Base-by-base conservation (phyloP, 495 filamentous ascomycete species). In the Cercophora newfieldiana region DNA sequence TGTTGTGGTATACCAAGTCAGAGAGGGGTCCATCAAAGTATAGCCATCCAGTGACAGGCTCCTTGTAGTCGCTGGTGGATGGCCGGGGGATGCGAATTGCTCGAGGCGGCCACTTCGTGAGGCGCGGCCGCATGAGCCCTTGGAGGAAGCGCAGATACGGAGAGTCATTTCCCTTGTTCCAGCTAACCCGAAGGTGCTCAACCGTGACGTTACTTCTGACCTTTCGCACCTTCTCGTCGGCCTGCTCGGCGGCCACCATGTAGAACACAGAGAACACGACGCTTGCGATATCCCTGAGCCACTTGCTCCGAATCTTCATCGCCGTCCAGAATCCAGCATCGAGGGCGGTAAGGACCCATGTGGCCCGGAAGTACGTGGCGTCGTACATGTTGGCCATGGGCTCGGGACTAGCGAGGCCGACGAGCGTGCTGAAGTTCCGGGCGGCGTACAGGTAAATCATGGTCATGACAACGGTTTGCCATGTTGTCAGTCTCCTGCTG, bases 301-400 rank as follows among this genome's bases (percentile, higher is more conserved):
- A 93, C 70, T 92, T 94, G 61, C 82, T 86, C 54, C 85, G 85
- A 58, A 99, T 91, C 61, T 87, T 89, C 95, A 99, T 99, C 5
- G 95, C 96, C 0, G 93, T 96, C 95, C 95, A 99, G 76, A 97
- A 99, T 0, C 95, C 95, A 10, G 95, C 95, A 74, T 99, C 95
- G 63, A 99, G 76, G 0, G 92, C 95, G 0, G 95, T 99, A 47
- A 94, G 89, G 24, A 97, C 87, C 95, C 94, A 98, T 81, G 95
- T 98, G 71, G 95, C 96, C 55, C 96, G 89, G 78, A 97, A 99
- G 79, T 96, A 99, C n/a, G 91, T 88, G 53, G 92, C 84, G 53
- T 89, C 91, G 78, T 99, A 99, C 70, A 98, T 89, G 74, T 97
- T 97, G 58, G 93, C 90, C 68, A 99, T 82, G 22, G 95, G 95